Evolutionary conservation across 2,329 filamentous ascomycete species (phyloP).

Genomic region (Epicoccum sorghinum): DNA sequence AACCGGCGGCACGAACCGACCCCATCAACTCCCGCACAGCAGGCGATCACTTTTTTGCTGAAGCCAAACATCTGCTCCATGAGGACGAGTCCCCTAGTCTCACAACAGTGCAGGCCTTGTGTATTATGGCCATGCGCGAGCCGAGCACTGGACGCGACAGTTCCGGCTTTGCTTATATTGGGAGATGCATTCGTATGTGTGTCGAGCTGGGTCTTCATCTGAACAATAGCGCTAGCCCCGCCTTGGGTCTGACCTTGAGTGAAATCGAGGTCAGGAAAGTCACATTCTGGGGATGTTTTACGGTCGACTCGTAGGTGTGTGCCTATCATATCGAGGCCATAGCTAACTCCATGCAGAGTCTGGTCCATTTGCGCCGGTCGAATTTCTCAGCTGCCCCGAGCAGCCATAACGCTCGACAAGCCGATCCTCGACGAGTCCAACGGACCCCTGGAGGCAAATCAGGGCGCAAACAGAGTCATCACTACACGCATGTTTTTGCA

Average conservation of each 20-base stretch:
- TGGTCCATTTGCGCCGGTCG: slow-evolving; percentile 56
- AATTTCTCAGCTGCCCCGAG: slow-evolving; percentile 54
- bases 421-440: slow-evolving; percentile 66
- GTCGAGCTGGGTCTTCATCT: slow-evolving; percentile 74
- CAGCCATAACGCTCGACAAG: slow-evolving; percentile 57
- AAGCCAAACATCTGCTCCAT: slow-evolving; percentile 67
- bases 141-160: slow-evolving; percentile 75
- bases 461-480: slow-evolving; percentile 22
- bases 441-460: slow-evolving; percentile 44
- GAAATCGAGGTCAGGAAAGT: slow-evolving; percentile 58
- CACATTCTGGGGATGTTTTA: slow-evolving; percentile 61
- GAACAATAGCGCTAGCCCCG: slow-evolving; percentile 41
- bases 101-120: slow-evolving; percentile 75
- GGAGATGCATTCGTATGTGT: slow-evolving; percentile 73
- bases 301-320: slow-evolving; percentile 53
- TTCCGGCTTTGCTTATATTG: slow-evolving; percentile 74
- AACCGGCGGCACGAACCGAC: slow-evolving; percentile 67
- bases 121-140: slow-evolving; percentile 77
- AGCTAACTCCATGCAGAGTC: slow-evolving; percentile 34
- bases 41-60: slow-evolving; percentile 76
- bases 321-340: not conserved
- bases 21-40: slow-evolving; percentile 67
- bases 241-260: slow-evolving; percentile 42
- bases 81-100: slow-evolving; percentile 65
- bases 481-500: slow-evolving; percentile 48